Evolutionary conservation across 495 filamentous ascomycete genomes (phyloP), one percentile per base, ranked within the genome.

Genomic region (Xylaria curta): DNA sequence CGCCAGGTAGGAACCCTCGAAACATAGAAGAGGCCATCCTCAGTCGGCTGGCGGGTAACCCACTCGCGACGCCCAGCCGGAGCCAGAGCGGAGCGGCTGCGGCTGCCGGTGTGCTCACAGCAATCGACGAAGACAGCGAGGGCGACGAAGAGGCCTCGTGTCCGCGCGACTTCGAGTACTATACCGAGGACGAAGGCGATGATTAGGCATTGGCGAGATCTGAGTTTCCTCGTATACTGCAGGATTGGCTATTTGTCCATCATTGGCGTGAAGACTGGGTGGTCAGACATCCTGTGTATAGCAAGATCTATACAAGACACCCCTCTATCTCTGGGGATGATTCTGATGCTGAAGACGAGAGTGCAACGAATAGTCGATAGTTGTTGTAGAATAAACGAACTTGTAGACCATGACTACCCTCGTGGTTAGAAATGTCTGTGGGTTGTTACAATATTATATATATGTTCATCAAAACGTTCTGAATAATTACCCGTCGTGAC

Each of bases 131-230:
- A 81, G 95, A 97, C 77, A 91, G 89, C 24, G 93, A 94, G 72
- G 93, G 90, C 15, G 92, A 87, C 15, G 91, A 94, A 76, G 95
- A 97, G 75, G 95, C 95, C 2, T 85, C 89, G 19, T 79, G 91
- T 31, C 95, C 95, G 17, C 83, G 87, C 21, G 92, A 94, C 40
- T 98, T 98, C 80, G 90, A 94, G 21, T 97, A 98, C 78, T 89
- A 92, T 73, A 91, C 90, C 15, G 94, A 97, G 60, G 87, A 87
- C 5, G 91, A 91, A 70, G 89, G 88, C 15, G 88, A 91, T 54
- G 86, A 88, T 6, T 80, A 86, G 58, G 8, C 3, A 9, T 51
- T n/a, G 3, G n/a, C 9, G 21, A 51, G 44, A 6, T 17, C 0
- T 2, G 6, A 5, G 17, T 19, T 8, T 47, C 17, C 44, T 17